phyloP scores from a whole-genome alignment of 257 asterid genomes.

The Gentiana macrophylla region DNA sequence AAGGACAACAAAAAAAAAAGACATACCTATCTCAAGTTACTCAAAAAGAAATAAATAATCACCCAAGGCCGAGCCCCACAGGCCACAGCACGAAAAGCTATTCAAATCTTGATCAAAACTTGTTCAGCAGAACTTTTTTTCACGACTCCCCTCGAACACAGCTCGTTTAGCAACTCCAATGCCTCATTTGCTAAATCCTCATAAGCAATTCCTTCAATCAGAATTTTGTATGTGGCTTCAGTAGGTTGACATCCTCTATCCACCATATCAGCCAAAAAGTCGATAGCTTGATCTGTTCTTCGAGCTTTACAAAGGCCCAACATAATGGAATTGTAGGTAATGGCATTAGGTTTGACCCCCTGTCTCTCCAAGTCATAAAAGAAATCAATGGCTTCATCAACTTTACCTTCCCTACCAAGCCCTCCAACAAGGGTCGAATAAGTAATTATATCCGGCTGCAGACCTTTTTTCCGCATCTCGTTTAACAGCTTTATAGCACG shows the following conservation, averaged over 20 bases:
- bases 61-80: background rate
- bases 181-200: slow-evolving; percentile 72
- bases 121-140: slow-evolving; percentile 54
- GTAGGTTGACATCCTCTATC: slow-evolving; percentile 75
- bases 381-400: slow-evolving; percentile 56
- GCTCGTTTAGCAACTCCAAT: slow-evolving; percentile 50
- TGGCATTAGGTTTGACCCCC: slow-evolving; percentile 53
- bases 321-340: slow-evolving; percentile 65
- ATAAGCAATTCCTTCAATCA: slow-evolving; percentile 61
- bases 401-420: slow-evolving; percentile 70
- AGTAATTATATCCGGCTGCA: slow-evolving; percentile 61
- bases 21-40: no score
- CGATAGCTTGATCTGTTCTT: slow-evolving; percentile 69
- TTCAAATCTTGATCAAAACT: slow-evolving; percentile 33
- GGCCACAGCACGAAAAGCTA: slow-evolving; percentile 3
- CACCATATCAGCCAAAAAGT: slow-evolving; percentile 60
- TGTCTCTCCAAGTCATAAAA: slow-evolving; percentile 49
- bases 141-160: slow-evolving; percentile 60
- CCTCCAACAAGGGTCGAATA: slow-evolving; percentile 66
- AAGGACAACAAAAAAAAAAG: no score
- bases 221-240: slow-evolving; percentile 67
- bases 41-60: no score
- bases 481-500: slow-evolving; percentile 42
- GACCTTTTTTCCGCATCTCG: slow-evolving; percentile 63
- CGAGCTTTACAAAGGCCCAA: slow-evolving; percentile 79